Base-by-base conservation (phyloP, 73 alveolate species). In the Halteria grandinella region DNA sequence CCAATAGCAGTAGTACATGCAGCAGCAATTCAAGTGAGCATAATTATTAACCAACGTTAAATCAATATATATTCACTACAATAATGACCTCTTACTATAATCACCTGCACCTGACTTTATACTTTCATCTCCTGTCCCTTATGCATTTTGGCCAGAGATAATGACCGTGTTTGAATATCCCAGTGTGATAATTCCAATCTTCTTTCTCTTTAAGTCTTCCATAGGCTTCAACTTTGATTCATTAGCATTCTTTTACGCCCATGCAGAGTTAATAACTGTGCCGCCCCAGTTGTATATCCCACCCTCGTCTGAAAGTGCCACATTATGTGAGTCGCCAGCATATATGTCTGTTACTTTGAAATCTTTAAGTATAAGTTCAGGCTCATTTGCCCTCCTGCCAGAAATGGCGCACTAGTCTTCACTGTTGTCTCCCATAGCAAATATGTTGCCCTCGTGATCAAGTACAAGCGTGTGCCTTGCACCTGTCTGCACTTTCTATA, bases 341-440 rank as follows among this genome's bases (percentile, higher is more conserved):
- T 40, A 62, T 8, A 62, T 41, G n/a, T 36, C 28, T 4, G 20
- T 2, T 6, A 36, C 57, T 41, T 62, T 36, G 40, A 74, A 74
- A 23, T 58, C 55, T 14, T 33, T 36, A 15, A 45, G n/a, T 2
- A 57, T 39, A 14, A 32, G 17, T 50, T 37, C 69, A 4, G 86
- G 86, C 15, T 4, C 39, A 28, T 36, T 17, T 1, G 55, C 77
- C 25, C 86, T 55, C 34, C 47, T 57, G 17, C 72, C 86, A 15
- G 43, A 39, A 15, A 48, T 63, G 10, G 57, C 57, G 15, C 86
- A 74, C 41, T 74, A 44, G 14, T 63, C 78, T 41, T 57, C 57
- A 55, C 70, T 37, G 52, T 74, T 74, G 17, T 74, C 86, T 5
- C 86, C 86, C 71, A 74, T 53, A 29, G 78, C 78, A 74, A 15